These are phyloP conservation scores for Xenosphaeropsis pyriputrescens DNA, from an alignment of 2,329 filamentous ascomycete species.

Conservation along the genomic window DNA sequence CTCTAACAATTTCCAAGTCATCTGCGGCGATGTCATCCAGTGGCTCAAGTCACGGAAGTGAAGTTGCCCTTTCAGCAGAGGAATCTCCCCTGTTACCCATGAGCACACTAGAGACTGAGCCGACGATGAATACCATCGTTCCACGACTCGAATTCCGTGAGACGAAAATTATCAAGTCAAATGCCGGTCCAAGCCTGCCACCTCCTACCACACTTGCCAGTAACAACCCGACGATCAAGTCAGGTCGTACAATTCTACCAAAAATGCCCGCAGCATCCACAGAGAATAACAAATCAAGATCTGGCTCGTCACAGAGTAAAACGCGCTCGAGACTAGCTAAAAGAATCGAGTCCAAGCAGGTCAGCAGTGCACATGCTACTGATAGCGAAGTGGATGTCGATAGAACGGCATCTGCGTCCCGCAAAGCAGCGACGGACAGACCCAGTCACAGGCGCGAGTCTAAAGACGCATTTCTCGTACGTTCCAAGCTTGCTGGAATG, in stretches of 20 bases:
- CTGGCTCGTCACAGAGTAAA: neutral
- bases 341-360: neutral
- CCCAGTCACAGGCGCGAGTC: constrained; percentile 11
- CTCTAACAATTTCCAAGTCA: constrained; percentile 8
- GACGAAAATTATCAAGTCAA: neutral
- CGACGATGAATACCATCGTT: neutral
- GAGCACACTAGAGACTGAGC: neutral
- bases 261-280: neutral
- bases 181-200: neutral
- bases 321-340: neutral
- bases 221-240: neutral
- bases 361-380: neutral
- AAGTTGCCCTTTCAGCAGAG: neutral
- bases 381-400: neutral
- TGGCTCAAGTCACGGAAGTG: constrained; percentile 7
- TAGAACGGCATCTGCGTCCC: constrained; percentile 1
- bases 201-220: neutral
- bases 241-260: no score
- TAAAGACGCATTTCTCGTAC: constrained; percentile 35
- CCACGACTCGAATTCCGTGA: neutral
- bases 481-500: constrained; percentile 37
- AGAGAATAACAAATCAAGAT: neutral
- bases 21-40: constrained; percentile 6
- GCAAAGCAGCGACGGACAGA: constrained; percentile 1
- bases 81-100: neutral